Conservation (phyloP, 1,284 basidiomycete species). For the Ustilago sp. region DNA sequence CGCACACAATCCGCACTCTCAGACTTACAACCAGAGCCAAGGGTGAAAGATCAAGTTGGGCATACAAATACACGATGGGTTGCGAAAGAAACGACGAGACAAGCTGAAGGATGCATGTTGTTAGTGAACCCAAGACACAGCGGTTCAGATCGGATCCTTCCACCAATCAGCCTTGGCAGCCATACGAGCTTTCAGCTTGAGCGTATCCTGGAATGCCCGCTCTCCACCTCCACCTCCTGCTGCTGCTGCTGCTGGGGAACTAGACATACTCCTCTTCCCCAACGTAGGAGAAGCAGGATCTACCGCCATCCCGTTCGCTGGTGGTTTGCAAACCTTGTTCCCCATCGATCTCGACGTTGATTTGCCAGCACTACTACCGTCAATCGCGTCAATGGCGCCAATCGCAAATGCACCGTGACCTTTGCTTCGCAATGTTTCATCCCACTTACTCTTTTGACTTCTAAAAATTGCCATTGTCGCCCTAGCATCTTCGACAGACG, state of each 20-base stretch:
- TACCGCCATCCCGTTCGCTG: constrained; percentile 23
- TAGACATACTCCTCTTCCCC: constrained; percentile 21
- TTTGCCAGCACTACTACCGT: constrained; percentile 1
- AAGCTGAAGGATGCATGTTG: too few species aligned
- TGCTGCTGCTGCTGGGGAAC: background rate
- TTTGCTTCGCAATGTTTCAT: constrained; percentile 69
- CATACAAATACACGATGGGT: constrained; percentile 24
- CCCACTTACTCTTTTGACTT: constrained; percentile 87
- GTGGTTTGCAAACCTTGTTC: constrained; percentile 44
- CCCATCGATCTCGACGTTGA: constrained; percentile 11
- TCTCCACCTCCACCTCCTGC: background rate
- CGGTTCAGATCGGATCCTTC: constrained; percentile 38
- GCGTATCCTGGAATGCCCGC: constrained; percentile 20
- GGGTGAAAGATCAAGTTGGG: constrained; percentile 9
- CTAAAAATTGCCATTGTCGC: constrained; percentile 96
- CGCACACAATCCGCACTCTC: too few species aligned
- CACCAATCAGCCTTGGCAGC: constrained; percentile 50
- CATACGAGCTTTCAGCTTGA: constrained; percentile 37
- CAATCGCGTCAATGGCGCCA: background rate
- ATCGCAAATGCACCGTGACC: constrained; percentile 2
- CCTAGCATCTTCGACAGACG: constrained; percentile 79
- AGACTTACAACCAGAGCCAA: background rate
- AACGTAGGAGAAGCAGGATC: constrained; percentile 39
- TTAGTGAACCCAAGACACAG: background rate
- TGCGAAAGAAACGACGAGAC: constrained; percentile 1